Conservation (phyloP, 345 rosid species). For the Eucalyptus marginata region DNA sequence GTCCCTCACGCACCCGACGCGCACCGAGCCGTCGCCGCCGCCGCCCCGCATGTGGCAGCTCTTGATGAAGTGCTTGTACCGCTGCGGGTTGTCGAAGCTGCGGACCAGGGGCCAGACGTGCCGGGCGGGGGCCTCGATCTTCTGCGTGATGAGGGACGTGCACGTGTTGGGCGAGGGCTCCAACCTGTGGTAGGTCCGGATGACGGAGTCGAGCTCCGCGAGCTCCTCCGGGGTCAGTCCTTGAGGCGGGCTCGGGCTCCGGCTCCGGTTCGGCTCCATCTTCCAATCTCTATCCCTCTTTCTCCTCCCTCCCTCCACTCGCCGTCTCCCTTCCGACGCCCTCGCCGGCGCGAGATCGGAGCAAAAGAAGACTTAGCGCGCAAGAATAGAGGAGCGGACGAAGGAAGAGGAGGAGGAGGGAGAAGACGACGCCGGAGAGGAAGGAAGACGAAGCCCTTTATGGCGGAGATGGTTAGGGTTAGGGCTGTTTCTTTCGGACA, state of each 20-base stretch:
- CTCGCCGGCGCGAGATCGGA: not conserved
- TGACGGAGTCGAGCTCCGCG: constrained; percentile 28
- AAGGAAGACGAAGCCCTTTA: not conserved
- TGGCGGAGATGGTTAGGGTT: not conserved
- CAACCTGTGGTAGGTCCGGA: constrained; percentile 46
- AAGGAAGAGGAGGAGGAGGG: not conserved
- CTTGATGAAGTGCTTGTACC: constrained; percentile 83
- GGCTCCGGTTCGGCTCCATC: not conserved
- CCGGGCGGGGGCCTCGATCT: constrained; percentile 52
- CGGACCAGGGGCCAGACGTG: constrained; percentile 64
- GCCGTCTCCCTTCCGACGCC: not conserved
- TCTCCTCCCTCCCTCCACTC: not conserved
- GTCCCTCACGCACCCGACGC: constrained; percentile 69
- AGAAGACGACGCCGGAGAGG: not conserved
- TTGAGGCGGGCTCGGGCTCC: not conserved
- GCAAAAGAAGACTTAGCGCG: not conserved
- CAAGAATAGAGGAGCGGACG: not conserved
- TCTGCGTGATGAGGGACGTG: constrained; percentile 65
- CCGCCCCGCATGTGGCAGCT: constrained; percentile 35
- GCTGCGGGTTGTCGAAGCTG: constrained; percentile 53
- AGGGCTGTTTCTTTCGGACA: not conserved
- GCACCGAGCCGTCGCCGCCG: constrained; percentile 37
- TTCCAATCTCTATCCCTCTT: not conserved
- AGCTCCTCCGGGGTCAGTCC: constrained; percentile 51
- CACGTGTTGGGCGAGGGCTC: constrained; percentile 39